A percentile compares a stretch with the other conserved stretches of the same genome.
Conservation (phyloP, 257 asterid species). For the Nyctanthes arbortristis region DNA sequence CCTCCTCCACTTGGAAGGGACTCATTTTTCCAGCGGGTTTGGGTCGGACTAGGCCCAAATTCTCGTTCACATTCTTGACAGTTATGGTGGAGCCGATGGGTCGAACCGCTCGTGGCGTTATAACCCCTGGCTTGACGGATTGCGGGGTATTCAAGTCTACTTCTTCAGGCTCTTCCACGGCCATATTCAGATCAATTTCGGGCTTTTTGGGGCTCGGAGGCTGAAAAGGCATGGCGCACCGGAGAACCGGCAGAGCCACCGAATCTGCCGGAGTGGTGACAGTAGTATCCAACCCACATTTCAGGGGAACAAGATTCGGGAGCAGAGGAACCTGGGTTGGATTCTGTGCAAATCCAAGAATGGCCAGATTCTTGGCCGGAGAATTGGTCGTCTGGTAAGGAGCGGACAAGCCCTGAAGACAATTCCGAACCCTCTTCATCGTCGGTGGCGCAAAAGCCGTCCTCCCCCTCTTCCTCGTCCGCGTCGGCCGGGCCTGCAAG, state of each 20-base stretch:
- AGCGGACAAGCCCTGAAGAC: slow-evolving; percentile 43
- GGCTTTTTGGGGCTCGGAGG: neutral
- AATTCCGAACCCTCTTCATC: slow-evolving; percentile 43
- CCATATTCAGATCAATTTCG: slow-evolving; percentile 57
- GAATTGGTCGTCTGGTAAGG: slow-evolving; percentile 27
- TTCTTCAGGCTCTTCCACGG: slow-evolving; percentile 47
- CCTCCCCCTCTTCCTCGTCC: slow-evolving; percentile 81
- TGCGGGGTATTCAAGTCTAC: slow-evolving; percentile 49
- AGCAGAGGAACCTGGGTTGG: slow-evolving; percentile 31
- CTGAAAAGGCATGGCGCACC: slow-evolving; percentile 17
- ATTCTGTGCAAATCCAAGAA: slow-evolving; percentile 42
- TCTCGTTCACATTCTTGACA: slow-evolving; percentile 35
- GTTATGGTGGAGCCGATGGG: slow-evolving; percentile 66
- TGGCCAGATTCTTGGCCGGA: slow-evolving; percentile 29
- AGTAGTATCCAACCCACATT: slow-evolving; percentile 52
- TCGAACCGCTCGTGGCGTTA: slow-evolving; percentile 69
- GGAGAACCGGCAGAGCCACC: slow-evolving; percentile 46
- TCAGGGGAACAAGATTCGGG: slow-evolving; percentile 42
- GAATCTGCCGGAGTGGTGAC: slow-evolving; percentile 47
- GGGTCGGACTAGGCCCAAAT: neutral
- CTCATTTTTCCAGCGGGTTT: slow-evolving; percentile 10
- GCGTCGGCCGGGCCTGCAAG: slow-evolving; percentile 82
- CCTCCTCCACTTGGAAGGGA: slow-evolving; percentile 67
- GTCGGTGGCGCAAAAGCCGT: slow-evolving; percentile 60
- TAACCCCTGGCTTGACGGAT: slow-evolving; percentile 33